Evolutionary conservation across 495 filamentous ascomycete species (phyloP).

Genomic region (Diplogelasinospora grovesii): DNA sequence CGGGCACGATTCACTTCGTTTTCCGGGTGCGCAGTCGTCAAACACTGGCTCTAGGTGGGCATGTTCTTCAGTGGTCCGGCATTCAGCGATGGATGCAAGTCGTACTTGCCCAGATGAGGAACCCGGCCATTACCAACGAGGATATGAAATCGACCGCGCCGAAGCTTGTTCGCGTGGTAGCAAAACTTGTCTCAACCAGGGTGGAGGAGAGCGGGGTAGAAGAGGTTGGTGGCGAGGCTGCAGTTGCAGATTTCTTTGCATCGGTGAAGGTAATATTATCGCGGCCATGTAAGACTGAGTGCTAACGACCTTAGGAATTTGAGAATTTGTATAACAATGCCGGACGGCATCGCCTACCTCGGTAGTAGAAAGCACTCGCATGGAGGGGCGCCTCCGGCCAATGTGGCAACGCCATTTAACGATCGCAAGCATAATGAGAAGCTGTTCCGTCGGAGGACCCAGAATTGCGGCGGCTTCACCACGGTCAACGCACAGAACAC

Average conservation of each 20-base stretch:
- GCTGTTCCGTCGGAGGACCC: too few species aligned
- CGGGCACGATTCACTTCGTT: constrained; percentile 31
- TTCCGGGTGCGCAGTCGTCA: constrained; percentile 17
- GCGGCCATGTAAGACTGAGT: neutral
- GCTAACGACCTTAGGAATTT: constrained; percentile 5
- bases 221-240: constrained; percentile 10
- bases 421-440: too few species aligned
- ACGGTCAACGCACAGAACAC: too few species aligned
- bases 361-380: constrained; percentile 4
- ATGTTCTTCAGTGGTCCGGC: constrained; percentile 18
- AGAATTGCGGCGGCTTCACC: too few species aligned
- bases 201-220: constrained; percentile 2
- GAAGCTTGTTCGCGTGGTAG: constrained; percentile 9
- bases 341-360: constrained; percentile 1
- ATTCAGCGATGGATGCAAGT: constrained; percentile 15
- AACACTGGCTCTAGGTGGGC: constrained; percentile 17
- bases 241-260: constrained; percentile 5
- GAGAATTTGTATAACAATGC: constrained; percentile 3
- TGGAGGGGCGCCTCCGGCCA: too few species aligned
- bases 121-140: constrained; percentile 15
- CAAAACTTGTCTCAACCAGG: constrained; percentile 6
- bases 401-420: too few species aligned
- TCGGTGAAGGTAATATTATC: constrained; percentile 4
- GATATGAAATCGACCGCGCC: constrained; percentile 13
- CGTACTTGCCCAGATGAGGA: constrained; percentile 10